Conservation (phyloP, 805 yeast species). For the Lipomyces oligophaga region DNA sequence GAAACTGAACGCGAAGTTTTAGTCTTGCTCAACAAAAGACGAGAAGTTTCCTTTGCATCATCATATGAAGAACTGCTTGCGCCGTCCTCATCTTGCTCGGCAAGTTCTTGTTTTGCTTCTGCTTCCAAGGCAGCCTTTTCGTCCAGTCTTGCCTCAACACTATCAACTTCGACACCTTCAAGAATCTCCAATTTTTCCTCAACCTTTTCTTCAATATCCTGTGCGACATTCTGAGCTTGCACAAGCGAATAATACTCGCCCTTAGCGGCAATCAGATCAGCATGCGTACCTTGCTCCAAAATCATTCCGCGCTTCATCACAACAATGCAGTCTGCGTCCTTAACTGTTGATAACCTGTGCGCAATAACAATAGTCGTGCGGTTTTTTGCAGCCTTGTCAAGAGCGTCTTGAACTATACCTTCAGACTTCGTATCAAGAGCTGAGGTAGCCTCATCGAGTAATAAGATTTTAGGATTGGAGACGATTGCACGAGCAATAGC, state of each 20-base stretch:
- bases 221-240: conserved; percentile 31
- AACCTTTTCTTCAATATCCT: conserved; percentile 12
- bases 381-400: conserved; percentile 36
- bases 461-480: conserved; percentile 51
- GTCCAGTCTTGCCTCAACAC: conserved; percentile 17
- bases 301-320: conserved; percentile 46
- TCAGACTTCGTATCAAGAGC: conserved; percentile 62
- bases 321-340: conserved; percentile 47
- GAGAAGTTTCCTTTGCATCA: conserved; percentile 13
- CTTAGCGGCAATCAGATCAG: conserved; percentile 31
- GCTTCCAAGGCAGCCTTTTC: conserved; percentile 23
- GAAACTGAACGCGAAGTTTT: conserved; percentile 23
- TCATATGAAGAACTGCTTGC: conserved; percentile 7
- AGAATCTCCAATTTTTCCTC: conserved; percentile 13
- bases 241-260: conserved; percentile 34
- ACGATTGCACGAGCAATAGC: conserved; percentile 61
- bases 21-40: conserved; percentile 10
- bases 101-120: conserved; percentile 1
- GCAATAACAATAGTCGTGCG: conserved; percentile 51
- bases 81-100: conserved; percentile 20
- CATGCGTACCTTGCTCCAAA: conserved; percentile 41
- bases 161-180: conserved; percentile 14
- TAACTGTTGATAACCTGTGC: conserved; percentile 49
- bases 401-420: conserved; percentile 54
- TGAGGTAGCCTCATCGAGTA: conserved; percentile 65